phyloP scores from a whole-genome alignment of 164 flowering plant species.

The Stephania cephalantha region DNA sequence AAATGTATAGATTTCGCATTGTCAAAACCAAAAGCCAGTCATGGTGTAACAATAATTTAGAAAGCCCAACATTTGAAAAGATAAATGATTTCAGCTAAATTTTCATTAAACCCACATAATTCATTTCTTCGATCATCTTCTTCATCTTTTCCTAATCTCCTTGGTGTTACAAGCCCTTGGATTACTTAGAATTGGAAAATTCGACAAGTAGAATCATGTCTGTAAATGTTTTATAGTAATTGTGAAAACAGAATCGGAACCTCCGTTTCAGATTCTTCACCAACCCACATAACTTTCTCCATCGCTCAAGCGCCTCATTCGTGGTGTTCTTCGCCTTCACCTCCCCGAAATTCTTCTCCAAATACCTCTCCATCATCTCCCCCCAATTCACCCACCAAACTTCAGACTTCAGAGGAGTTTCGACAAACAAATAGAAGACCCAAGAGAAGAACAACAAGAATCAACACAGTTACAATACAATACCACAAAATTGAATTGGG shows the following conservation, averaged over 20 bases:
- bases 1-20: background rate
- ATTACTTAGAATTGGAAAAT: background rate
- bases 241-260: background rate
- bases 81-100: background rate
- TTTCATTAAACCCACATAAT: background rate
- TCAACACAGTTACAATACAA: background rate
- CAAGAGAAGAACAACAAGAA: background rate
- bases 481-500: background rate
- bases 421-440: background rate
- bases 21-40: background rate
- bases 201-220: background rate
- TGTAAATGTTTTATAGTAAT: background rate
- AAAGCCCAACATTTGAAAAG: background rate
- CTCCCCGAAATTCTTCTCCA: background rate
- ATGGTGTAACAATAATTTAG: background rate
- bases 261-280: conserved; percentile 2
- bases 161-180: background rate
- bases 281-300: background rate
- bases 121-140: background rate
- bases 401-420: background rate
- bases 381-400: background rate
- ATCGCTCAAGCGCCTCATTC: background rate
- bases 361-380: background rate
- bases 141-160: background rate
- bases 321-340: background rate